Base-by-base conservation (phyloP, 768 basidiomycete genomes). In the Rhizopogon rudus region DNA sequence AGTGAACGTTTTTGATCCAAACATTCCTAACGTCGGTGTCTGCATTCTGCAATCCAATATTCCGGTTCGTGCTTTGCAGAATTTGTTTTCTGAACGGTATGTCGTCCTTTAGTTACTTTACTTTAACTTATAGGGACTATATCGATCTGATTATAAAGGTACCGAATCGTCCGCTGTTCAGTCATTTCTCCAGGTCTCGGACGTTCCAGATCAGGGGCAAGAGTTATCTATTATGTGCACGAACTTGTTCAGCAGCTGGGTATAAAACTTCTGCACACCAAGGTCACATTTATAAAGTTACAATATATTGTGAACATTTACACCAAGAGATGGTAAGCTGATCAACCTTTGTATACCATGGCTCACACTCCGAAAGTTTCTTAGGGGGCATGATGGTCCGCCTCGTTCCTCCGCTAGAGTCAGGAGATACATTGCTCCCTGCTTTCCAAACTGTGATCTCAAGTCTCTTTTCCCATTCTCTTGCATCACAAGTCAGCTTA, bases 11-110 rank as follows among this genome's bases (percentile, higher is more conserved):
- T 37, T 37, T 73, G 88, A 88, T 66, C 86, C 86, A 3, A 86
- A 82, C 64, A 88, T 88, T 57, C 75, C 88, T 40, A 86, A 89
- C 62, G 87, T 87, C 17, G 82, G 84, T 72, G 84, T 88, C 62
- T 84, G 83, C 44, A 85, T 88, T 62, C 81, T 86, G 20, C 85
- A 25, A 25, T 4, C 25, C 25, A 25, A 25, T 25, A 25, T 25
- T 25, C 25, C 25, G 3, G 3, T 25, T 25, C 4, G 25, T 25
- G 4, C 25, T 25, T 25, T 25, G 25, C 25, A 25, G 25, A 25
- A 25, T 5, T 5, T 25, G 25, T 25, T 25, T 51, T 75, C 79
- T 46, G 85, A 91, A 55, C 79, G 84, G 84, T 87, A 65, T 39
- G 81, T 69, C 25, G 6, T 5, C 35, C 40, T 54, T 25, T 51